Percentiles rank a stretch among this genome's conserved stretches.
These are phyloP conservation scores for Haberlea rhodopensis DNA, from an alignment of 257 asterid species.

Conservation along the genomic window DNA sequence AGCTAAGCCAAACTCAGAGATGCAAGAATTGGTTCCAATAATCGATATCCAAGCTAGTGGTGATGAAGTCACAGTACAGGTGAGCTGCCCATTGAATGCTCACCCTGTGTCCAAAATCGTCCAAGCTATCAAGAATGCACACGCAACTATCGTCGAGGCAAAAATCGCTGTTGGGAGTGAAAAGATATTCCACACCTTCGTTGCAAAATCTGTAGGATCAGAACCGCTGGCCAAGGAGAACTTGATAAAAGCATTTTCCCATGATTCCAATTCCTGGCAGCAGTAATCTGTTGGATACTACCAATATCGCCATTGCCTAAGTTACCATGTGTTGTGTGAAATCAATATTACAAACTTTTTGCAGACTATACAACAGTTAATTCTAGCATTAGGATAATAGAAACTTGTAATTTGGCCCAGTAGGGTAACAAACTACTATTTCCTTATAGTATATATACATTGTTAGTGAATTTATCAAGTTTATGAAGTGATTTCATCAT, in stretches of 20 bases:
- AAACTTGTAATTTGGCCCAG: not conserved
- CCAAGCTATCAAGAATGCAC: conserved; percentile 51
- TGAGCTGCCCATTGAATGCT: conserved; percentile 52
- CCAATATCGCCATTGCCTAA: conserved; percentile 12
- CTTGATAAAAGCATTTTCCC: conserved; percentile 53
- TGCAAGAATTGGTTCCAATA: conserved; percentile 28
- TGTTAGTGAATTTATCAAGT: too few relatives aligned
- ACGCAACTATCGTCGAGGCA: conserved; percentile 55
- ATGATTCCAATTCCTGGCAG: conserved; percentile 33
- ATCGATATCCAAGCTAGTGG: conserved; percentile 43
- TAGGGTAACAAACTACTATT: not conserved
- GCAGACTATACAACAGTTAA: not conserved
- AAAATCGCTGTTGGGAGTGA: conserved; percentile 51
- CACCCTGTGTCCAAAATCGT: conserved; percentile 63
- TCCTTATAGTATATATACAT: too few relatives aligned
- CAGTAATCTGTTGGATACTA: conserved; percentile 32
- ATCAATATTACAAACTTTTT: not conserved
- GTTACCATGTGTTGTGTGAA: conserved; percentile 25
- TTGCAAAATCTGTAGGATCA: conserved; percentile 53
- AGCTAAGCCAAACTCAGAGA: conserved; percentile 32
- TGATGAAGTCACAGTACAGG: conserved; percentile 50
- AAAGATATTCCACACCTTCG: conserved; percentile 66
- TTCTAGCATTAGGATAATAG: not conserved
- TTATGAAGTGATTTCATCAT: not conserved
- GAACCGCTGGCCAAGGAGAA: conserved; percentile 65